Evolutionary conservation across 2,329 filamentous ascomycete genomes (phyloP).

Genomic region (Cytospora schulzeri): DNA sequence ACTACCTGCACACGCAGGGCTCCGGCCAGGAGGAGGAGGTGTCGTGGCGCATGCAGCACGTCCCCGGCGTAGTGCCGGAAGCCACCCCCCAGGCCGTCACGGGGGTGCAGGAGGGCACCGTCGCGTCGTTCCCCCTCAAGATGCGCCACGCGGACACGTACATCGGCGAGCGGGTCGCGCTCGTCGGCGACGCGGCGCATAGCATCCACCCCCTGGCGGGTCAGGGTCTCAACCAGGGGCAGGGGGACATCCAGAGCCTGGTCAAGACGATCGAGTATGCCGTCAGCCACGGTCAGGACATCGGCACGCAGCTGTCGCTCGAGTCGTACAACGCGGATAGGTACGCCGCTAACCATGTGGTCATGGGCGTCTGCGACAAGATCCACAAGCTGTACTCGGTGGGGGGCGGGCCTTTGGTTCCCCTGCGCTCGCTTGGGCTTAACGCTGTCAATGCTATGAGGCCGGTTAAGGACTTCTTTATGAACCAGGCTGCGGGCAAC

Average conservation of each 20-base stretch:
- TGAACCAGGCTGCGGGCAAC: conserved; percentile 69
- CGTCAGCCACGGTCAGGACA: conserved; percentile 81
- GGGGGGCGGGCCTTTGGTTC: conserved; percentile 76
- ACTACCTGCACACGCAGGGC: conserved; percentile 72
- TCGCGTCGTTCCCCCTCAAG: conserved; percentile 89
- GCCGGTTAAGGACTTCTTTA: conserved; percentile 81
- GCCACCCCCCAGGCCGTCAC: conserved; percentile 67
- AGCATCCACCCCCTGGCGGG: conserved; percentile 93
- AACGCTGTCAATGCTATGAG: conserved; percentile 73
- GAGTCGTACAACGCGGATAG: conserved; percentile 81
- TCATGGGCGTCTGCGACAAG: conserved; percentile 83
- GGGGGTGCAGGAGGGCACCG: conserved; percentile 73
- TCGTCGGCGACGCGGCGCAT: conserved; percentile 93
- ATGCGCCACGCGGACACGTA: conserved; percentile 95
- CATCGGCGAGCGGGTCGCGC: conserved; percentile 82
- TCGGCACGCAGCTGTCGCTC: conserved; percentile 76
- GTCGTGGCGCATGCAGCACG: conserved; percentile 79
- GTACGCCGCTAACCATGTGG: conserved; percentile 78
- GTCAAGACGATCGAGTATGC: conserved; percentile 74
- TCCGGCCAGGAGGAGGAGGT: conserved; percentile 72
- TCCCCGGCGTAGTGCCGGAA: conserved; percentile 52
- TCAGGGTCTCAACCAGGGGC: conserved; percentile 91
- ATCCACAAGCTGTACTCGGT: conserved; percentile 91
- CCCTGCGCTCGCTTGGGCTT: conserved; percentile 75
- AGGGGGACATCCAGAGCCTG: conserved; percentile 83